Evolutionary conservation across 176 grass and related monocot species (phyloP).

Genomic region (Zea luxurians): DNA sequence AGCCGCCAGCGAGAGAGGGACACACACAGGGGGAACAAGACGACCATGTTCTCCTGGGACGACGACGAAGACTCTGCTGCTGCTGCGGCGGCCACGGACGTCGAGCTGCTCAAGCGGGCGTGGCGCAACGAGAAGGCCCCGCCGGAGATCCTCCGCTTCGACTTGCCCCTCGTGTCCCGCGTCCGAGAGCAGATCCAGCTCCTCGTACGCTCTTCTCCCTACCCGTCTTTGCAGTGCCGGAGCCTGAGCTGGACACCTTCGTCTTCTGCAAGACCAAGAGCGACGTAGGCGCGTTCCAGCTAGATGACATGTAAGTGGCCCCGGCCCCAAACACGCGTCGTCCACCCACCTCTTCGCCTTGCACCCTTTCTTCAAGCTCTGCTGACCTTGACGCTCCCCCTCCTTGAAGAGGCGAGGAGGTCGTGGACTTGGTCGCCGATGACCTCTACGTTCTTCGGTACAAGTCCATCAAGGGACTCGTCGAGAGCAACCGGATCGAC

Average conservation of each 20-base stretch:
- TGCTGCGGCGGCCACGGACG: slow-evolving; percentile 59
- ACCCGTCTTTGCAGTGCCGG: slow-evolving; percentile 61
- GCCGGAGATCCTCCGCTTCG: slow-evolving; percentile 80
- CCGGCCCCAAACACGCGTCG: not conserved
- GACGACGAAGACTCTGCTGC: slow-evolving; percentile 38
- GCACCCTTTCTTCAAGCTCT: not conserved
- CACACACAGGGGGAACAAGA: too few relatives aligned
- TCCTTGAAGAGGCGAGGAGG: slow-evolving; percentile 73
- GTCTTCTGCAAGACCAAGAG: slow-evolving; percentile 95
- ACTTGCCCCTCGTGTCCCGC: slow-evolving; percentile 63
- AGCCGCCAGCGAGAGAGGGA: not conserved
- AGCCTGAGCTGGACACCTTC: slow-evolving; percentile 79
- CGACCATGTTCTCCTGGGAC: slow-evolving; percentile 48
- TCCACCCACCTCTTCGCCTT: slow-evolving; percentile 2
- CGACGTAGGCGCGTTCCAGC: slow-evolving; percentile 86
- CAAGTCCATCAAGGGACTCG: slow-evolving; percentile 85
- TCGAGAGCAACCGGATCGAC: slow-evolving; percentile 58
- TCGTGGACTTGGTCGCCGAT: slow-evolving; percentile 86
- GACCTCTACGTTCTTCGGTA: slow-evolving; percentile 92
- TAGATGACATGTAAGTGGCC: slow-evolving; percentile 79
- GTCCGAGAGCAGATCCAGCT: slow-evolving; percentile 90
- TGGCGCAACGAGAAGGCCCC: slow-evolving; percentile 93
- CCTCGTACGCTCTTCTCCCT: slow-evolving; percentile 37
- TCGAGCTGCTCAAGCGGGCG: slow-evolving; percentile 66
- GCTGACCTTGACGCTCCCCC: not conserved